Evolutionary conservation across 2,329 filamentous ascomycete genomes (phyloP).

Genomic region (Plectosphaerella plurivora): DNA sequence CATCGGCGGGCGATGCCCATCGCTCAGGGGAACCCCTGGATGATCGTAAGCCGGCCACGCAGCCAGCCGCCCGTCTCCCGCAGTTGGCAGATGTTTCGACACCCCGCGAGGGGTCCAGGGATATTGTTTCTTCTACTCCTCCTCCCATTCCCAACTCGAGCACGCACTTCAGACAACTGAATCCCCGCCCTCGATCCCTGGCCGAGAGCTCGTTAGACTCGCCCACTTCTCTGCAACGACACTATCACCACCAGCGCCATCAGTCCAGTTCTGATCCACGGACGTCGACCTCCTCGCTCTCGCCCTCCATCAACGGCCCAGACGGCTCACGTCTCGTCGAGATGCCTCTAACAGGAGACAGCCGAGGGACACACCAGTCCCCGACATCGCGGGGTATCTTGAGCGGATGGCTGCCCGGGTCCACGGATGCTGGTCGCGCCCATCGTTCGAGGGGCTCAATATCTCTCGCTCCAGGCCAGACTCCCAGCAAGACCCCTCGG

Average conservation of each 20-base stretch:
- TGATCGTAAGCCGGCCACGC: conserved; percentile 8
- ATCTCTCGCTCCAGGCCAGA: conserved; percentile 22
- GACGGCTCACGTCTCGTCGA: conserved; percentile 20
- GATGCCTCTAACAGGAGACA: conserved; percentile 39
- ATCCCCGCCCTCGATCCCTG: conserved; percentile 6
- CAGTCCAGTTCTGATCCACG: conserved; percentile 29
- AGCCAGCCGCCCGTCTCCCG: not conserved
- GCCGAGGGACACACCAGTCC: conserved; percentile 18
- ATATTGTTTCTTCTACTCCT: not conserved
- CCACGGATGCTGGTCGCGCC: conserved; percentile 7
- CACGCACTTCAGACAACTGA: conserved; percentile 4
- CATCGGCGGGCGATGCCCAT: conserved; percentile 9
- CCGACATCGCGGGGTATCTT: conserved; percentile 20
- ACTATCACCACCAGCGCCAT: conserved; percentile 24
- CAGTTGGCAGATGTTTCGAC: not conserved
- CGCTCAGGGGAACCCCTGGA: conserved; percentile 6
- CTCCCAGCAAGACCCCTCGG: conserved; percentile 21
- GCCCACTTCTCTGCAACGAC: conserved; percentile 6
- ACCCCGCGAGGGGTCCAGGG: not conserved
- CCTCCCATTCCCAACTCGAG: not conserved
- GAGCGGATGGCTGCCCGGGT: conserved; percentile 26
- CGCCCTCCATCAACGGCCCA: conserved; percentile 19
- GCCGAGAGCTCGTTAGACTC: conserved; percentile 5
- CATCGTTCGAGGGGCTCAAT: not conserved
- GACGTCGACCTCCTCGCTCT: conserved; percentile 13